Conservation (phyloP, 495 filamentous ascomycete genomes). For the Aspergillus mulundensis region DNA sequence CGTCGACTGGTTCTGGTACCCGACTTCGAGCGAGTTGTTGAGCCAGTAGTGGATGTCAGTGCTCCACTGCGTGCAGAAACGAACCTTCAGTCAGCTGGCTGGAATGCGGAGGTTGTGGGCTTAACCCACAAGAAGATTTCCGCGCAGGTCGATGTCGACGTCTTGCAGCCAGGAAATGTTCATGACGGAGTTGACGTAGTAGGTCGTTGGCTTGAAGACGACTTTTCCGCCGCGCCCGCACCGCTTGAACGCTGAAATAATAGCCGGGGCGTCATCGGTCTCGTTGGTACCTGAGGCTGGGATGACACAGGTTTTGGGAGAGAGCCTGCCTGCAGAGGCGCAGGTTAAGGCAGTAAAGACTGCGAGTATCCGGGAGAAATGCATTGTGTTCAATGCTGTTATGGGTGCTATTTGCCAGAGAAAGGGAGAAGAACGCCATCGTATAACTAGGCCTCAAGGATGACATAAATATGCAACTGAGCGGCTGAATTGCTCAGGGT, state of each 20-base stretch:
- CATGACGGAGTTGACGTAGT: conserved; percentile 39
- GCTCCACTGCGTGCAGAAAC: conserved; percentile 41
- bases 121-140: conserved; percentile 24
- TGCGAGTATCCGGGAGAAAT: not conserved
- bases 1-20: conserved; percentile 48
- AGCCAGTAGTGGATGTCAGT: conserved; percentile 47
- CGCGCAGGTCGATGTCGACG: conserved; percentile 38
- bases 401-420: not conserved
- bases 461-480: not conserved
- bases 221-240: conserved; percentile 37
- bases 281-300: conserved; percentile 11
- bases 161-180: conserved; percentile 40
- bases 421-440: not conserved
- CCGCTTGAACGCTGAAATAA: conserved; percentile 35
- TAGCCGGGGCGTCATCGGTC: conserved; percentile 37
- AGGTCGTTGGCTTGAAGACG: conserved; percentile 35
- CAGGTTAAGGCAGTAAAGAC: not conserved
- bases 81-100: too few species aligned
- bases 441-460: not conserved
- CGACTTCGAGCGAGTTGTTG: conserved; percentile 37
- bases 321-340: not conserved
- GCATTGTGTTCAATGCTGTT: not conserved
- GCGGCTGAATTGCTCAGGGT: not conserved
- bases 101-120: too few species aligned
- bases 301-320: conserved; percentile 10